Conservation (phyloP, 129 eudicot genomes). For the Dittrichia graveolens region DNA sequence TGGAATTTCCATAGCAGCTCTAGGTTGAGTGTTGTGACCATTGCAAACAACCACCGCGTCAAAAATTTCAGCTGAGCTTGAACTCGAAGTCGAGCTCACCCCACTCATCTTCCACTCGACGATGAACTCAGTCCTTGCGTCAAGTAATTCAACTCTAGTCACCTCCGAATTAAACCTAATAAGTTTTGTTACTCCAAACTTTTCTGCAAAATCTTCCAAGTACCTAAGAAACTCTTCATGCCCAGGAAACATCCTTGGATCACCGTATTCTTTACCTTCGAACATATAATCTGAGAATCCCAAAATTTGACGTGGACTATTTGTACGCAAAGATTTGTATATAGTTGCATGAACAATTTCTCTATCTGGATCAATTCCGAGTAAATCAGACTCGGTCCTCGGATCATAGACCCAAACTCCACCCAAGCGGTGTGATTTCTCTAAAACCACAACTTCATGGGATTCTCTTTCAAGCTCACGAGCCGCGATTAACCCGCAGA, state of each 20-base stretch:
- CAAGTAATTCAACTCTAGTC: slow-evolving; percentile 42
- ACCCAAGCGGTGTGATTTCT: slow-evolving; percentile 53
- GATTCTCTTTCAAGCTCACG: slow-evolving; percentile 63
- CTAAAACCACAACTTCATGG: slow-evolving; percentile 62
- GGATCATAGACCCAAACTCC: slow-evolving; percentile 84
- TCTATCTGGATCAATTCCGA: slow-evolving; percentile 58
- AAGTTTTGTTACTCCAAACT: slow-evolving; percentile 42
- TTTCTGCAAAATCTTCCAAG: slow-evolving; percentile 53
- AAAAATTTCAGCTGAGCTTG: slow-evolving; percentile 37
- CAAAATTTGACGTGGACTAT: slow-evolving; percentile 65
- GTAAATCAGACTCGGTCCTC: slow-evolving; percentile 56
- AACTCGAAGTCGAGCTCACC: slow-evolving; percentile 20
- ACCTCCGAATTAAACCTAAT: slow-evolving; percentile 58
- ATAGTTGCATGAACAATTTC: slow-evolving; percentile 63
- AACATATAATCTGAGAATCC: slow-evolving; percentile 72
- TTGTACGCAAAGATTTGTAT: slow-evolving; percentile 67
- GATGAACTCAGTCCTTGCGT: slow-evolving; percentile 36
- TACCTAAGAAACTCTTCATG: slow-evolving; percentile 72
- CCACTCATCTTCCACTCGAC: slow-evolving; percentile 54
- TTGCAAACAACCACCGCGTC: slow-evolving; percentile 76
- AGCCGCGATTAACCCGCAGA: slow-evolving; percentile 55
- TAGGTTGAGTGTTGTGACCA: slow-evolving; percentile 65
- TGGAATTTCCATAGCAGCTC: slow-evolving; percentile 48
- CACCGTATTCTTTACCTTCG: slow-evolving; percentile 42
- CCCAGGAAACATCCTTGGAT: slow-evolving; percentile 59